phyloP scores from a whole-genome alignment of 169 alveolate species.

The Sarcocystis neurona region DNA sequence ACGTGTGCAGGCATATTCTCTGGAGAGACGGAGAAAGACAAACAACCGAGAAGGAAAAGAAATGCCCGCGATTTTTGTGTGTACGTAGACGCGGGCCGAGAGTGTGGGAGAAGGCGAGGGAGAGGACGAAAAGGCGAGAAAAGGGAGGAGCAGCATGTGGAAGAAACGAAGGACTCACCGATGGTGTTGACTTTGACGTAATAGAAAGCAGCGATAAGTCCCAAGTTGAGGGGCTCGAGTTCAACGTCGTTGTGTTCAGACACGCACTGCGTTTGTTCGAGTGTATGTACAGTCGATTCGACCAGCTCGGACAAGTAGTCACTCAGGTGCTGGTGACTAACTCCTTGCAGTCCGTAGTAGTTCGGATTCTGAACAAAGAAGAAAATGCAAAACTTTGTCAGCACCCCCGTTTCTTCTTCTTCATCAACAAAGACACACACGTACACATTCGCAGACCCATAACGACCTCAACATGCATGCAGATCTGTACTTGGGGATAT shows the following conservation, averaged over 20 bases:
- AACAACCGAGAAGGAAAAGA: too few relatives aligned
- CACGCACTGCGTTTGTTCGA: constrained; percentile 93
- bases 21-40: too few relatives aligned
- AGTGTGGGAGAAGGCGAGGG: too few relatives aligned
- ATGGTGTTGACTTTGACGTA: constrained; percentile 70
- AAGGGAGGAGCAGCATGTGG: too few relatives aligned
- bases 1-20: too few relatives aligned
- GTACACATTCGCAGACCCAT: background rate
- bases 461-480: background rate
- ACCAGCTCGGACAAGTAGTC: constrained; percentile 95
- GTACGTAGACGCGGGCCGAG: too few relatives aligned
- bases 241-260: constrained; percentile 87
- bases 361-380: constrained; percentile 92
- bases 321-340: constrained; percentile 86
- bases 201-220: constrained; percentile 80
- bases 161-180: constrained; percentile 63
- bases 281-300: constrained; percentile 90
- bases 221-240: constrained; percentile 81
- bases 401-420: background rate
- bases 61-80: too few relatives aligned
- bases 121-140: too few relatives aligned
- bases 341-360: constrained; percentile 95
- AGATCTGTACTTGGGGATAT: background rate
- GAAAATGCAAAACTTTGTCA: background rate
- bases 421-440: background rate